Conservation (phyloP, 306 rosid species). For the Gastrolobium bilobum region DNA sequence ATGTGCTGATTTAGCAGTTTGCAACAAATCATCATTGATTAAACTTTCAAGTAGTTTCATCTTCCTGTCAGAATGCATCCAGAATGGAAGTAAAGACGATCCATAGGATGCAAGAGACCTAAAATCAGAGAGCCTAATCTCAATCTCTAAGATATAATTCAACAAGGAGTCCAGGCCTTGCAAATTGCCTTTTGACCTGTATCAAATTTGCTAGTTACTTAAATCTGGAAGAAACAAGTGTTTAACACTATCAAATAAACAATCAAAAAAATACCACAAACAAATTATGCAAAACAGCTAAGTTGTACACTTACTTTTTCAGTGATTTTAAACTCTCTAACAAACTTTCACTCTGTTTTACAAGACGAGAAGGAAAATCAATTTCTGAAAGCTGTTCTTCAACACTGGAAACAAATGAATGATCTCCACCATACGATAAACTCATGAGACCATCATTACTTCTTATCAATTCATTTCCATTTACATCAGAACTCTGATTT, state of each 20-base stretch:
- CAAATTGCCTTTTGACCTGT: constrained; percentile 67
- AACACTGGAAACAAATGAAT: constrained; percentile 44
- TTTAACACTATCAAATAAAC: neutral
- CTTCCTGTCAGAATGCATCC: constrained; percentile 85
- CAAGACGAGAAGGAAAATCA: constrained; percentile 67
- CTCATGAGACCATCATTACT: constrained; percentile 21
- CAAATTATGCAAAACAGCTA: constrained; percentile 33
- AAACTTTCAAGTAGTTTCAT: constrained; percentile 73
- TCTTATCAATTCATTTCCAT: constrained; percentile 50
- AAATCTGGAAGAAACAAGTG: neutral
- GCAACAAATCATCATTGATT: constrained; percentile 63
- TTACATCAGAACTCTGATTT: constrained; percentile 55
- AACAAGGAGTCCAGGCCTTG: constrained; percentile 60
- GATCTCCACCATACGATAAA: constrained; percentile 45
- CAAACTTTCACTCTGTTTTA: constrained; percentile 64
- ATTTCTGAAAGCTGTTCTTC: constrained; percentile 57
- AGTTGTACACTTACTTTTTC: constrained; percentile 60
- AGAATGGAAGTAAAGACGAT: constrained; percentile 81
- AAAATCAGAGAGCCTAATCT: constrained; percentile 85
- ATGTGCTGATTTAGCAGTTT: constrained; percentile 46
- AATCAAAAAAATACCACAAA: constrained; percentile 34
- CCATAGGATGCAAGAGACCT: constrained; percentile 74
- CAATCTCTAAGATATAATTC: constrained; percentile 75
- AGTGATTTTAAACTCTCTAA: constrained; percentile 77
- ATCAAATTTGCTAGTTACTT: constrained; percentile 37